These are phyloP conservation scores for Aspergillaceae sp. DNA, from an alignment of 2,329 filamentous ascomycete genomes.

Conservation along the genomic window DNA sequence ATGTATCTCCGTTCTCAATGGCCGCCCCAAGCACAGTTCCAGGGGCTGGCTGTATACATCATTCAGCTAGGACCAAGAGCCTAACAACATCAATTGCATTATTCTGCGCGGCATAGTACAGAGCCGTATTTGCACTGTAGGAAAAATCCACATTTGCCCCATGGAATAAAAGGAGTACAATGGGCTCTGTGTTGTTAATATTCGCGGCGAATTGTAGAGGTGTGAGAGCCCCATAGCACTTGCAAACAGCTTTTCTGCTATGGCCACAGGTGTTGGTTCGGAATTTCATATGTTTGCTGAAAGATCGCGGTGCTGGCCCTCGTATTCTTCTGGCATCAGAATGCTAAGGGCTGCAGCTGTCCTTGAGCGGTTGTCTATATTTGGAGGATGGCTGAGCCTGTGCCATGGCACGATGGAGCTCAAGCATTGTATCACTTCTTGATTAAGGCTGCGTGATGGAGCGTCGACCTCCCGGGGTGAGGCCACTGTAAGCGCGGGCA, in stretches of 20 bases:
- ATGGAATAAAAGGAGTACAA: conserved; percentile 5
- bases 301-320: conserved; percentile 5
- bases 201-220: neutral
- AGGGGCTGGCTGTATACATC: conserved; percentile 1
- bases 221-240: conserved; percentile 3
- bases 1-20: neutral
- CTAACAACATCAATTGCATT: conserved; percentile 1
- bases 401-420: conserved; percentile 9
- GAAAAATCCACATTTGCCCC: conserved; percentile 7
- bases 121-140: neutral
- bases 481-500: neutral
- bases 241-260: conserved; percentile 10
- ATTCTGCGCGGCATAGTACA: conserved; percentile 1
- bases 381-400: conserved; percentile 1
- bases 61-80: conserved; percentile 9
- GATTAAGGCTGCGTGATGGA: neutral
- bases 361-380: conserved; percentile 7
- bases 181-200: neutral
- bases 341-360: conserved; percentile 8
- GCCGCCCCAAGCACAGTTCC: conserved; percentile 3
- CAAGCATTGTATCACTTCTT: conserved; percentile 4
- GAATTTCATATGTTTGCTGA: conserved; percentile 10
- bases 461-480: neutral
- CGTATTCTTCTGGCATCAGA: conserved; percentile 10
- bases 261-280: conserved; percentile 11